Conservation (phyloP, 257 asterid species). For the Gardenia jasminoides region DNA sequence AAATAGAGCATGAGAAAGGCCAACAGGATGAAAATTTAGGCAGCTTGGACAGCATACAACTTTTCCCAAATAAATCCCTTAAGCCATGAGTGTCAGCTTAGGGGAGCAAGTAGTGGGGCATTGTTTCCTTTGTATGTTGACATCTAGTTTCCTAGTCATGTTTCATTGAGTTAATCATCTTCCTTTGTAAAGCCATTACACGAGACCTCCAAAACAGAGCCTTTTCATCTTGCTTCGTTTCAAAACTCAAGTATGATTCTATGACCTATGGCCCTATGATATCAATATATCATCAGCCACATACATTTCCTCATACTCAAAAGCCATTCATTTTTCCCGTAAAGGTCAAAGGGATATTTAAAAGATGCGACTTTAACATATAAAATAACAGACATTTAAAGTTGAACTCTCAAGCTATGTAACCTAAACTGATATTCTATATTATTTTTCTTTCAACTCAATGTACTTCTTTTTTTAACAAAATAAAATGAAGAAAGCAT, state of each 20-base stretch:
- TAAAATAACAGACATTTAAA: neutral
- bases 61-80: neutral
- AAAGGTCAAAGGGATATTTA: neutral
- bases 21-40: conserved; percentile 11
- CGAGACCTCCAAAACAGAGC: neutral
- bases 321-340: neutral
- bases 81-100: neutral
- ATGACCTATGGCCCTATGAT: neutral
- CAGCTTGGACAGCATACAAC: neutral
- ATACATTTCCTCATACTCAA: neutral
- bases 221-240: neutral
- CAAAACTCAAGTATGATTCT: neutral
- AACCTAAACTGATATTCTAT: neutral
- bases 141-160: no score
- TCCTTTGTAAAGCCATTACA: no score
- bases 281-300: neutral
- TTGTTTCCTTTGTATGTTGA: no score
- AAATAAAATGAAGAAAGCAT: conserved; percentile 15
- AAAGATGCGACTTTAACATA: neutral
- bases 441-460: neutral
- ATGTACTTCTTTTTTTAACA: conserved; percentile 12
- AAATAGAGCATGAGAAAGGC: conserved; percentile 12
- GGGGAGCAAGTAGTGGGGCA: no score
- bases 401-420: neutral
- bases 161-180: no score